A percentile compares a stretch with the other conserved stretches of the same genome.
phyloP scores from a whole-genome alignment of 192 early-diverging fungal species.

The Phycomyces blakesleeanus region DNA sequence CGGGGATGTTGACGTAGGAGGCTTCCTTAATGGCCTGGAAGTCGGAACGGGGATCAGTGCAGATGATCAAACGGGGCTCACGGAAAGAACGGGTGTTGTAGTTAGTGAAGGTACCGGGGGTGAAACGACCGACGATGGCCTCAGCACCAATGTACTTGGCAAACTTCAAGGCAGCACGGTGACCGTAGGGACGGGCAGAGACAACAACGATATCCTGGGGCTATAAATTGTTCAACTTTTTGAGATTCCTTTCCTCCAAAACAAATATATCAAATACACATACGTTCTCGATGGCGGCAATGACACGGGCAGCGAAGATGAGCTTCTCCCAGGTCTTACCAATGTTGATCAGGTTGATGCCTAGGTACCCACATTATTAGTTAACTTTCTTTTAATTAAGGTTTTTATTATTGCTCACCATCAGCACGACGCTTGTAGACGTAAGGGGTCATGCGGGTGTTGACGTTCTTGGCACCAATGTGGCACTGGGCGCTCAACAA shows the following conservation, averaged over 20 bases:
- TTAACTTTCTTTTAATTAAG: background rate
- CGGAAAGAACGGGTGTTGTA: slow-evolving; percentile 99
- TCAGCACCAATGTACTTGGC: slow-evolving; percentile 97
- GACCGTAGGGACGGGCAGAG: slow-evolving; percentile 94
- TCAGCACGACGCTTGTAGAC: slow-evolving; percentile 96
- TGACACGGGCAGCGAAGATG: slow-evolving; percentile 96
- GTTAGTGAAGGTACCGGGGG: slow-evolving; percentile 99
- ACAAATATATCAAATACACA: too few species aligned
- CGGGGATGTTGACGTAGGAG: slow-evolving; percentile 99
- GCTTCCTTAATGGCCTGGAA: slow-evolving; percentile 98
- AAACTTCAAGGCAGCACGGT: slow-evolving; percentile 98
- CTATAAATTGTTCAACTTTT: too few species aligned
- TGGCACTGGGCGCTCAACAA: slow-evolving; percentile 96
- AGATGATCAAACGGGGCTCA: slow-evolving; percentile 97
- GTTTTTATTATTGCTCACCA: slow-evolving; percentile 47
- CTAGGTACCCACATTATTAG: slow-evolving; percentile 26
- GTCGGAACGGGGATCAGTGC: slow-evolving; percentile 97
- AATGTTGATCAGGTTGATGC: slow-evolving; percentile 98
- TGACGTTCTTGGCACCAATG: slow-evolving; percentile 98
- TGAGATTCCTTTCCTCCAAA: too few species aligned
- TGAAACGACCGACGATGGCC: slow-evolving; percentile 99
- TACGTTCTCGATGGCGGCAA: slow-evolving; percentile 95
- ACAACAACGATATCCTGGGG: slow-evolving; percentile 96
- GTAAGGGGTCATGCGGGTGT: slow-evolving; percentile 93
- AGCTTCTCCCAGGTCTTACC: slow-evolving; percentile 99